phyloP scores from a whole-genome alignment of 768 basidiomycete species.

The Lentinula sp. region DNA sequence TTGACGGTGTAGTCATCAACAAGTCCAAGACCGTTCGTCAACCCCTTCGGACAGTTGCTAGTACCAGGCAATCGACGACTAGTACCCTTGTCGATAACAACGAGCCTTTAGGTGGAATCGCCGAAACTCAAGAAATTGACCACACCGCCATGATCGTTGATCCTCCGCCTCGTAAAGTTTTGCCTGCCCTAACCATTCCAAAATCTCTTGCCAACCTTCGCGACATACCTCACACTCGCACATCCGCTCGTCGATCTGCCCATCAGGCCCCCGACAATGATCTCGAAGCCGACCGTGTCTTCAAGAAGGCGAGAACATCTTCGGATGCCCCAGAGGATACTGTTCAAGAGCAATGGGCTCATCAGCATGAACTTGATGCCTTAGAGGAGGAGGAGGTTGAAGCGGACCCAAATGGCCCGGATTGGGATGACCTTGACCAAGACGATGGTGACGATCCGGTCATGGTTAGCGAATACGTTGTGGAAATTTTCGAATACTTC shows the following conservation, averaged over 20 bases:
- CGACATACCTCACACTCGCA: constrained; percentile 13
- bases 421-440: constrained; percentile 84
- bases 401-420: constrained; percentile 40
- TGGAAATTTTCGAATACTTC: constrained; percentile 84
- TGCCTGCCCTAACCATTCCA: constrained; percentile 7
- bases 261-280: constrained; percentile 32
- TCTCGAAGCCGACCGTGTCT: constrained; percentile 43
- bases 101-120: constrained; percentile 20
- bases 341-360: constrained; percentile 17
- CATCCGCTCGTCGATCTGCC: constrained; percentile 6
- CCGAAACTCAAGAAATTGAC: constrained; percentile 14
- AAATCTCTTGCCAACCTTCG: constrained; percentile 18
- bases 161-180: not conserved
- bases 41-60: constrained; percentile 31
- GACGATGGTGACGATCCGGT: constrained; percentile 85
- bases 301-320: constrained; percentile 63
- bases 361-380: constrained; percentile 29
- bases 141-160: constrained; percentile 23
- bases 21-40: constrained; percentile 26
- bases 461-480: constrained; percentile 91
- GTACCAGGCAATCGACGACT: constrained; percentile 17
- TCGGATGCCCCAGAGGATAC: constrained; percentile 33
- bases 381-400: constrained; percentile 24
- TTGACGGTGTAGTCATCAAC: constrained; percentile 46
- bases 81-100: constrained; percentile 13